Base-by-base conservation (phyloP, 2,329 filamentous ascomycete genomes). In the Sphaceloma murrayae region DNA sequence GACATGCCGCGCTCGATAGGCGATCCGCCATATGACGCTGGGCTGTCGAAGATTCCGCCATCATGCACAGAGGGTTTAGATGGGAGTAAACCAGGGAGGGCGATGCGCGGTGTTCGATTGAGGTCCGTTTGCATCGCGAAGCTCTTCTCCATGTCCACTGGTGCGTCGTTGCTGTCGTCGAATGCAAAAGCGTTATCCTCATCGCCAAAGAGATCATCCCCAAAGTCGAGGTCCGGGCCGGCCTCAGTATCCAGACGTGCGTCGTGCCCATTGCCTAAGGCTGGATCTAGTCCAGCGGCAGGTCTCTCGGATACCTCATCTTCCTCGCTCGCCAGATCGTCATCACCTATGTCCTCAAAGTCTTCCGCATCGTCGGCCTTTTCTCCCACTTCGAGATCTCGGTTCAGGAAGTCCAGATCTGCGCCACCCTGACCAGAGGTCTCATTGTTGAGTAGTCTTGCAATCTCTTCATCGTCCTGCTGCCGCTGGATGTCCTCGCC, bases 301-400 rank as follows among this genome's bases (percentile, higher is more conserved):
- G 29, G 14, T 17, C 45, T 43, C 45, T 16, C 48, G 49, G 26
- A 51, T 46, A 21, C 47, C 52, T 22, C 53, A 45, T 79, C 74
- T 48, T 85, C 80, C 51, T 91, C 85, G 5, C 91, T 85, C 8
- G 86, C 82, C 5, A 94, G 72, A 51, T 95, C 88, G 58, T 93
- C 87, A 59, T 96, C 89, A 52, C 82, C 82, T 50, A 96, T 88
- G 57, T 94, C 85, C 58, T 85, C 86, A 55, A 74, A 98, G 58
- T 98, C 91, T 50, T 91, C 67, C 30, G 91, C 91, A 64, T 96
- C 85, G 48, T 87, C 87, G 45, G 87, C 89, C 63, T 98, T 98
- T 61, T 86, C 82, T 14, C 72, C 73, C 43, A 60, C 53, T 43
- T 69, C 67, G 43, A 73, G 61, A 43, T 62, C 57, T 11, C 51